Evolutionary conservation across 371 early-diverging fungal genomes (phyloP).

Genomic region (Entomophthora muscae): DNA sequence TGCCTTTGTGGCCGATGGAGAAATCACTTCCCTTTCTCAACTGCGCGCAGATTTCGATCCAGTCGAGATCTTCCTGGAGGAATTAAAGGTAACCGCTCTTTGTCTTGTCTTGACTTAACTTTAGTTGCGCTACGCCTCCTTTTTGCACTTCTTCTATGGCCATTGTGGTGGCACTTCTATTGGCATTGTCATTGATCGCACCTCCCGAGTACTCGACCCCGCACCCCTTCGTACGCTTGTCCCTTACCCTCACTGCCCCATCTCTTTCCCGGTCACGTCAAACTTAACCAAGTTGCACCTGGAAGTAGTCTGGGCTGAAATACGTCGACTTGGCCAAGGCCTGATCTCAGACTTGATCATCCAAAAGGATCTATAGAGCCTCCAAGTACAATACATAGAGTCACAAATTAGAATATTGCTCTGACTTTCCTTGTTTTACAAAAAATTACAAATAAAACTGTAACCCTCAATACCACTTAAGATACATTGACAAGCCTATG

Average conservation of each 20-base stretch:
- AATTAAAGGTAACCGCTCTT: slow-evolving; percentile 26
- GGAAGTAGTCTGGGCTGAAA: neutral
- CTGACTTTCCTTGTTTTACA: too few species aligned
- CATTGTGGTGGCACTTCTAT: slow-evolving; percentile 57
- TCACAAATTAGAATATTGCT: too few species aligned
- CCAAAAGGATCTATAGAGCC: neutral
- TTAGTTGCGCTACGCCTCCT: slow-evolving; percentile 18
- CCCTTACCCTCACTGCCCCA: neutral
- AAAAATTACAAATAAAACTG: too few species aligned
- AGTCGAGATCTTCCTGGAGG: slow-evolving; percentile 30
- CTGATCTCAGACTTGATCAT: neutral
- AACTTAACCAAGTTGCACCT: neutral
- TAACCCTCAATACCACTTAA: too few species aligned
- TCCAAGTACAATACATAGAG: too few species aligned
- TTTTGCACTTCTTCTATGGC: slow-evolving; percentile 49
- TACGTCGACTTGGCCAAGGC: slow-evolving; percentile 1
- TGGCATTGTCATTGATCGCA: slow-evolving; percentile 28
- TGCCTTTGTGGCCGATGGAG: slow-evolving; percentile 10
- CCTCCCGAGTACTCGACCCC: neutral
- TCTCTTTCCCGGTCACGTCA: neutral
- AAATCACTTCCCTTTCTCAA: slow-evolving; percentile 11
- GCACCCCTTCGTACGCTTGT: neutral
- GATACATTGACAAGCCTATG: too few species aligned
- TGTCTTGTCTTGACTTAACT: slow-evolving; percentile 1
- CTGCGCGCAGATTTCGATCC: slow-evolving; percentile 40